Evolutionary conservation across 139 green algal species (phyloP).

Genomic region (Yamagishiella unicocca): DNA sequence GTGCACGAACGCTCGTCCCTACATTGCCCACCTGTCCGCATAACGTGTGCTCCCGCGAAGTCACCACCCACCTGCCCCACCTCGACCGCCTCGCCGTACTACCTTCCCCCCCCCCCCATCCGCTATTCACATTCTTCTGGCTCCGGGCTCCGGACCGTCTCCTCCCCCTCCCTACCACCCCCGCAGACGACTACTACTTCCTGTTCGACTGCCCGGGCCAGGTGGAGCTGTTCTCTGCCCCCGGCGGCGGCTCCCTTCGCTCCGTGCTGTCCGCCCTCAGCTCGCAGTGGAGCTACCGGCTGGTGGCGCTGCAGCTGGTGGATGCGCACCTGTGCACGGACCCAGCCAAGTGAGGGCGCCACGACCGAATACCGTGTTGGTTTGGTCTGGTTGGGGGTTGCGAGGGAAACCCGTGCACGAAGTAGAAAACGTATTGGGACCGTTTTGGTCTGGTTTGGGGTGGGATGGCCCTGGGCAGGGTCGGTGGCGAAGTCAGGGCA

Average conservation of each 20-base stretch:
- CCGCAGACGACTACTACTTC: constrained; percentile 81
- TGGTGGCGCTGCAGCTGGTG: constrained; percentile 85
- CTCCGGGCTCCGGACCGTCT: neutral
- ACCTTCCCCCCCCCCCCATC: neutral
- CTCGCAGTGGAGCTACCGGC: constrained; percentile 54
- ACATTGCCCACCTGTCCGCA: no score
- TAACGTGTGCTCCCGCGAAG: no score
- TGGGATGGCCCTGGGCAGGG: no score
- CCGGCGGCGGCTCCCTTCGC: constrained; percentile 62
- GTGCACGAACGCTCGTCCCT: no score
- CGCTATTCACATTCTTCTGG: neutral
- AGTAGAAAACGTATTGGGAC: no score
- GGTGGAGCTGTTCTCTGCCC: constrained; percentile 82
- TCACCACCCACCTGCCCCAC: no score
- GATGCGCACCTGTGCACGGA: constrained; percentile 90
- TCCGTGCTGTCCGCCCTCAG: constrained; percentile 53
- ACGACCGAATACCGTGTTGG: no score
- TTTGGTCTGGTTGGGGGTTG: no score
- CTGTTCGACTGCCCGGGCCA: constrained; percentile 93
- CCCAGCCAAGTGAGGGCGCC: constrained; percentile 83
- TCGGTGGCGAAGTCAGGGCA: no score
- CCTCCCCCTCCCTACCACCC: neutral
- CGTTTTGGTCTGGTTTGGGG: no score
- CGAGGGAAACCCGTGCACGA: no score
- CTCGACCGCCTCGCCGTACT: no score